A percentile compares a stretch with the other conserved stretches of the same genome.
These are phyloP conservation scores for Monascus ruber DNA, from an alignment of 2,329 filamentous ascomycete species.

Conservation along the genomic window DNA sequence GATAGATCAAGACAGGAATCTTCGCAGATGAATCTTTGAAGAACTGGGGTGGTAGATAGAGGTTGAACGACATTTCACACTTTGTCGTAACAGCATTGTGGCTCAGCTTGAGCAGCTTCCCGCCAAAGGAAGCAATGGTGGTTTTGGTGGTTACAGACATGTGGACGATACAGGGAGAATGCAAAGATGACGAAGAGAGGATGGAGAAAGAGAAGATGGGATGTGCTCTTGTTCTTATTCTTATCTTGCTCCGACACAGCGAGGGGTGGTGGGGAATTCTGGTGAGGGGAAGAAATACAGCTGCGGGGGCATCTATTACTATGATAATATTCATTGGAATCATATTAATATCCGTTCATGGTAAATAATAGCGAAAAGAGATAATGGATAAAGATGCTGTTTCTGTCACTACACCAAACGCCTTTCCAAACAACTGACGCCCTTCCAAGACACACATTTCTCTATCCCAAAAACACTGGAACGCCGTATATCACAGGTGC, in stretches of 20 bases:
- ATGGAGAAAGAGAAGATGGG: too few relatives aligned
- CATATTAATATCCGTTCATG: neutral
- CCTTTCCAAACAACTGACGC: too few relatives aligned
- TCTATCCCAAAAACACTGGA: conserved; percentile 62
- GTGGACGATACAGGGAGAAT: neutral
- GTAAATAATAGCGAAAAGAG: conserved; percentile 1
- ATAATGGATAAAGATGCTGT: neutral
- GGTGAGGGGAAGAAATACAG: neutral
- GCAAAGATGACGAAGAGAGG: too few relatives aligned
- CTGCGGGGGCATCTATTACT: neutral
- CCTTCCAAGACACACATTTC: too few relatives aligned
- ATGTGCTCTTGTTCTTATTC: too few relatives aligned
- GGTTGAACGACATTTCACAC: conserved; percentile 84
- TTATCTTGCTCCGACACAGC: too few relatives aligned
- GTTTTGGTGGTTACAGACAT: conserved; percentile 87
- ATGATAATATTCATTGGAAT: neutral
- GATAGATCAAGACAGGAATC: conserved; percentile 80
- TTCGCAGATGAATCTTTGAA: conserved; percentile 40
- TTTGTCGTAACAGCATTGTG: conserved; percentile 69
- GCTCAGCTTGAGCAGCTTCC: conserved; percentile 85
- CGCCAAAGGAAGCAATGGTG: conserved; percentile 83
- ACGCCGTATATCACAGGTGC: conserved; percentile 92
- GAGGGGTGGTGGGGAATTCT: neutral
- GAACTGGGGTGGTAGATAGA: conserved; percentile 74
- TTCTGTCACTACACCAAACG: too few relatives aligned